A percentile compares a stretch with the other conserved stretches of the same genome.
These are phyloP conservation scores for Citrullus amarus DNA, from an alignment of 306 rosid genomes.

Conservation along the genomic window DNA sequence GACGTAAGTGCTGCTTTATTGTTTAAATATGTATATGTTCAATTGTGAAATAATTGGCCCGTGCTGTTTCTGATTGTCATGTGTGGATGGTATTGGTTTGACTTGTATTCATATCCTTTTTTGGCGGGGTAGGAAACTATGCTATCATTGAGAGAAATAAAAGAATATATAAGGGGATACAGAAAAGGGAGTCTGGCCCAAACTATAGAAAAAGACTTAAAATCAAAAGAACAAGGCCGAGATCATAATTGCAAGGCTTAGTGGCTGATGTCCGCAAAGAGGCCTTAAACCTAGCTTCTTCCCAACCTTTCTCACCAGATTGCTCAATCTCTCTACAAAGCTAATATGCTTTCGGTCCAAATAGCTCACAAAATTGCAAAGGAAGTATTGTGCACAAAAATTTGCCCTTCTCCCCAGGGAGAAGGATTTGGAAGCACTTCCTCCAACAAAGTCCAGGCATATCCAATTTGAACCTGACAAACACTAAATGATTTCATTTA, in stretches of 20 bases:
- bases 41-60: not conserved
- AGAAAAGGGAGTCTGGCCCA: too few species aligned
- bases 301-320: too few species aligned
- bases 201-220: too few species aligned
- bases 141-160: too few species aligned
- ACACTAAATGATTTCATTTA: not conserved
- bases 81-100: not conserved
- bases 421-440: not conserved
- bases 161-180: too few species aligned
- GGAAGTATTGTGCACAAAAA: not conserved
- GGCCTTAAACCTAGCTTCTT: too few species aligned
- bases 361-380: too few species aligned
- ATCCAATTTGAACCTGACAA: not conserved
- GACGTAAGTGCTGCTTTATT: slow-evolving; percentile 50
- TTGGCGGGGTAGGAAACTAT: too few species aligned
- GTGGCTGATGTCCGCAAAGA: too few species aligned
- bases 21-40: not conserved
- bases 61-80: not conserved
- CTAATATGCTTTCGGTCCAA: not conserved
- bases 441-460: not conserved
- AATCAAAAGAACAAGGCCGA: too few species aligned
- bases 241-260: too few species aligned
- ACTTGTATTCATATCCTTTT: not conserved
- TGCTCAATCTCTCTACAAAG: not conserved
- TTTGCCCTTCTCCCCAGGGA: not conserved